These are phyloP conservation scores for Mycena rebaudengoi DNA, from an alignment of 768 basidiomycete species.

Conservation along the genomic window DNA sequence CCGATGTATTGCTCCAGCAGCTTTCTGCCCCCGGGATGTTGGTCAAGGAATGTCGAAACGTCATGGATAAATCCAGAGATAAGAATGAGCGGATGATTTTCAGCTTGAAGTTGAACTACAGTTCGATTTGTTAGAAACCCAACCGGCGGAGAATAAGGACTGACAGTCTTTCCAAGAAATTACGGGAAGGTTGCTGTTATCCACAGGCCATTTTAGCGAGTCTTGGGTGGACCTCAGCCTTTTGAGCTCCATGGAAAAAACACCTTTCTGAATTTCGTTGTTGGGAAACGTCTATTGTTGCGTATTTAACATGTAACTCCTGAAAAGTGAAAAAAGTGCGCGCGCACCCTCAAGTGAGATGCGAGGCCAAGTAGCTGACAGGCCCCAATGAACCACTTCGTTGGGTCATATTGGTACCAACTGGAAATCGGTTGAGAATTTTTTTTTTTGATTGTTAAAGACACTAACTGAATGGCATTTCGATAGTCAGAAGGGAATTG, in stretches of 20 bases:
- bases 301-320: no score
- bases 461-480: constrained; percentile 92
- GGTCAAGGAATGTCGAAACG: constrained; percentile 83
- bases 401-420: constrained; percentile 96
- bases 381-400: constrained; percentile 86
- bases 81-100: constrained; percentile 85
- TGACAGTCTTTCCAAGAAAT: constrained; percentile 92
- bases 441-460: no score
- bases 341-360: constrained; percentile 75
- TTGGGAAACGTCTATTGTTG: no score
- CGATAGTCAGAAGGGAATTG: constrained; percentile 98
- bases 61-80: constrained; percentile 97
- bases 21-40: constrained; percentile 93
- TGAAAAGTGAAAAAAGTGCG: no score
- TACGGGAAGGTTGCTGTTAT: constrained; percentile 79
- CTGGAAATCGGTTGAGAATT: no score
- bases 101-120: constrained; percentile 74
- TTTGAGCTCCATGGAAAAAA: constrained; percentile 95
- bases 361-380: constrained; percentile 71
- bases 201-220: constrained; percentile 80
- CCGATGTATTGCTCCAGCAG: constrained; percentile 88
- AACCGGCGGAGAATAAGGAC: no score
- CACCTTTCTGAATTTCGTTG: constrained; percentile 82
- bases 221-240: constrained; percentile 83
- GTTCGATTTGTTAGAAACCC: no score